A percentile compares a stretch with the other conserved stretches of the same genome.
phyloP scores from a whole-genome alignment of 2,329 filamentous ascomycete species.

The Metarhizium anisopliae region DNA sequence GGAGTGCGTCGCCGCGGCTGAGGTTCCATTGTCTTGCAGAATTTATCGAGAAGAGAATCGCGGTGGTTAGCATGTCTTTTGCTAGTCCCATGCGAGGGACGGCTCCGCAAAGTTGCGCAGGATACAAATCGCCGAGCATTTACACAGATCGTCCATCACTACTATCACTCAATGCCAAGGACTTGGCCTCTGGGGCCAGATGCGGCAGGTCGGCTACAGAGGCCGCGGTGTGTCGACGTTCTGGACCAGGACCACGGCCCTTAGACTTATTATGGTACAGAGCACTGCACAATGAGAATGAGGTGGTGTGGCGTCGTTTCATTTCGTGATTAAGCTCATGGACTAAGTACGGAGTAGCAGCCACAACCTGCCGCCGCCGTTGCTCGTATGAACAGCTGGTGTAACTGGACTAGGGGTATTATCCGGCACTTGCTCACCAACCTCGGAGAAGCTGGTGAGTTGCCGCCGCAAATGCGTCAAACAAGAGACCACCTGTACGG shows the following conservation, averaged over 20 bases:
- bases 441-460: not conserved
- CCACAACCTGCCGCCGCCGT: not conserved
- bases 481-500: not conserved
- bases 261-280: no score
- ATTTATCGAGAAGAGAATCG: not conserved
- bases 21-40: not conserved
- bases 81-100: not conserved
- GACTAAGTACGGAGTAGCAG: not conserved
- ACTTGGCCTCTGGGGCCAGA: constrained; percentile 4
- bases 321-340: not conserved
- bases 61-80: no score
- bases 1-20: not conserved
- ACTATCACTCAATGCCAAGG: not conserved
- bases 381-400: not conserved
- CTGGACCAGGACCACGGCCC: not conserved
- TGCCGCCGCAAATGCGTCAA: not conserved
- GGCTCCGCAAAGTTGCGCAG: not conserved
- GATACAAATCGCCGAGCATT: constrained; percentile 2
- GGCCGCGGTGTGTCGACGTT: not conserved
- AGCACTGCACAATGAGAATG: not conserved
- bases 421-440: not conserved
- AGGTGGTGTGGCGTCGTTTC: not conserved
- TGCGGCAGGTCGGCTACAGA: constrained; percentile 2
- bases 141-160: not conserved
- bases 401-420: not conserved